These are phyloP conservation scores for Saprolegnia parasitica DNA, from an alignment of 352 stramenopile genomes.

Conservation along the genomic window DNA sequence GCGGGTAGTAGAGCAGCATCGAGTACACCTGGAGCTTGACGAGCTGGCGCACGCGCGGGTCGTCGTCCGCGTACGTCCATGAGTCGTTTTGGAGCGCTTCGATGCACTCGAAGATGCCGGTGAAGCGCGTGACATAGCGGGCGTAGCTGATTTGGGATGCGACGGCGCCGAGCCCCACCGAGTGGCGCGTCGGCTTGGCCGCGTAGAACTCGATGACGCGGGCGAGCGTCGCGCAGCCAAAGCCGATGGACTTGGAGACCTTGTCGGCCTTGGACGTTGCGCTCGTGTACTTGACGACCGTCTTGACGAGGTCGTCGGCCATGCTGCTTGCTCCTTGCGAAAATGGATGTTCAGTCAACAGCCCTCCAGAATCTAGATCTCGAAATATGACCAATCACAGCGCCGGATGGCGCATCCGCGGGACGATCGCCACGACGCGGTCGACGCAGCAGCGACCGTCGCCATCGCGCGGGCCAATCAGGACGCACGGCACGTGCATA, in stretches of 20 bases:
- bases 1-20: slow-evolving; percentile 82
- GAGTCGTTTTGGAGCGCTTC: slow-evolving; percentile 69
- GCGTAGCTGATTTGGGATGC: slow-evolving; percentile 72
- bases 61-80: slow-evolving; percentile 71
- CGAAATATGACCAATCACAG: too few relatives aligned
- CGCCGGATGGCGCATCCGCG: too few relatives aligned
- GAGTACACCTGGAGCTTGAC: slow-evolving; percentile 67
- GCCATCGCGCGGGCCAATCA: too few relatives aligned
- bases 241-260: slow-evolving; percentile 80
- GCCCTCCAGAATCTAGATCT: not conserved
- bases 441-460: too few relatives aligned
- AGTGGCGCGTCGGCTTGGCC: slow-evolving; percentile 47
- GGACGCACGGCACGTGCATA: too few relatives aligned
- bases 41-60: slow-evolving; percentile 49
- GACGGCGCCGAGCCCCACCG: slow-evolving; percentile 54
- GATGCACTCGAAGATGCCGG: slow-evolving; percentile 63
- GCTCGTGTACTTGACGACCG: slow-evolving; percentile 61
- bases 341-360: not conserved
- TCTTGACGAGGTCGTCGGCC: slow-evolving; percentile 38
- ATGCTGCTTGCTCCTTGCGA: not conserved
- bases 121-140: slow-evolving; percentile 75
- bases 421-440: too few relatives aligned
- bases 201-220: slow-evolving; percentile 49
- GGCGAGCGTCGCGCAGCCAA: slow-evolving; percentile 49
- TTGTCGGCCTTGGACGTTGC: slow-evolving; percentile 66